Evolutionary conservation across 2,329 filamentous ascomycete genomes (phyloP), one percentile per base, ranked within the genome.

Genomic region (Leptographium wingfieldii): DNA sequence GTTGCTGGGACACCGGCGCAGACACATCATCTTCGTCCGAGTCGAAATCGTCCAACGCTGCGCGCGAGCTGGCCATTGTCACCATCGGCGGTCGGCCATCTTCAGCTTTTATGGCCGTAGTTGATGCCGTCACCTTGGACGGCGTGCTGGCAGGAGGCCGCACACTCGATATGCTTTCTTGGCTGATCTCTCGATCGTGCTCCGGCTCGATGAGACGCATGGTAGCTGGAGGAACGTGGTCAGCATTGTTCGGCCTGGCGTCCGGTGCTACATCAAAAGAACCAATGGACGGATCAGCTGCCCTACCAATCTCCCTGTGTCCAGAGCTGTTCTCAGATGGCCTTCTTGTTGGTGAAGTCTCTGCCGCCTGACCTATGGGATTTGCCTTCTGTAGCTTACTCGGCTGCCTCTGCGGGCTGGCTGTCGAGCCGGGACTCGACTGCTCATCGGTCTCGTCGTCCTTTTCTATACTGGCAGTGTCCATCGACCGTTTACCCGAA

Each of bases 31-130:
- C 68, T n/a, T 78, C 77, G 5, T 80, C 80, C 58, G 79, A 80
- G 63, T 88, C 86, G 54, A 87, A 86, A 64, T 88, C 86, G 67
- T 90, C 87, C 14, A 90, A 76, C 59, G 85, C 84, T 63, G 85
- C 77, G 29, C 85, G 81, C 19, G 81, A 74, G 63, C 83, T 84
- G 1, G 84, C 79, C 64, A 79, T 78, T 60, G 77, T 82, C 52
- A 79, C 75, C 70, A 83, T 82, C 60, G 78, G 75, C 22, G 79
- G 80, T 67, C 79, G 82, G 2, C 75, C 67, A 48, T 82, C 80
- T 48, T 69, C 60, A 54, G 62, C 73, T 58, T 70, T 75, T 59
- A 55, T 63, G 72, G 59, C 70, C 75, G 49, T 70, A 67, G 49
- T 68, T 61, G 52, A 19, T 19, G 68, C 72, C 59, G 76, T 69